These are phyloP conservation scores for Endocalyx cinctus DNA, from an alignment of 2,329 filamentous ascomycete genomes.

Conservation along the genomic window DNA sequence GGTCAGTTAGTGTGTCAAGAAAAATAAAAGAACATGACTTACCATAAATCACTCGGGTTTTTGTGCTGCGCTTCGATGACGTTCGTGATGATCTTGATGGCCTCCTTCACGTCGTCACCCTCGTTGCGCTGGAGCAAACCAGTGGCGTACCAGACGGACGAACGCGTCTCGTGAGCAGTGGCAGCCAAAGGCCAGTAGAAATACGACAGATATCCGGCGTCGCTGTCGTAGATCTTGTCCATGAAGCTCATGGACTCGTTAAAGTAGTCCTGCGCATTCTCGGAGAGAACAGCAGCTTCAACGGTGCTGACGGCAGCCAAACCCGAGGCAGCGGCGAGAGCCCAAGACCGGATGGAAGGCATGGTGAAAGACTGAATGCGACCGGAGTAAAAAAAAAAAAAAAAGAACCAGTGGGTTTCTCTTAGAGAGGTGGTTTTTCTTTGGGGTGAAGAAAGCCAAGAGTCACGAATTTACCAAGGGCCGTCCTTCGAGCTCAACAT, in stretches of 20 bases:
- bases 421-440: too few species aligned
- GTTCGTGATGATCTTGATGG: conserved; percentile 39
- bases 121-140: conserved; percentile 43
- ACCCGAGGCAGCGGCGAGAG: too few species aligned
- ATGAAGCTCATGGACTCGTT: conserved; percentile 41
- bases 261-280: conserved; percentile 29
- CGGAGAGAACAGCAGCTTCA: not conserved
- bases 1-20: not conserved
- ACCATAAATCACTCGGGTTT: conserved; percentile 41
- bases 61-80: conserved; percentile 41
- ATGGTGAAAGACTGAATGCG: too few species aligned
- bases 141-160: conserved; percentile 44
- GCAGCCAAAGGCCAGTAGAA: conserved; percentile 19
- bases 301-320: not conserved
- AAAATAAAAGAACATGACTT: conserved; percentile 2
- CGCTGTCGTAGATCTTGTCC: conserved; percentile 40
- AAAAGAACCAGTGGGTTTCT: too few species aligned
- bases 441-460: too few species aligned
- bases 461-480: too few species aligned
- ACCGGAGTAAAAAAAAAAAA: too few species aligned
- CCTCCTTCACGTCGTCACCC: conserved; percentile 36
- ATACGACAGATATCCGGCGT: conserved; percentile 38
- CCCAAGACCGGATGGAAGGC: too few species aligned
- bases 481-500: too few species aligned
- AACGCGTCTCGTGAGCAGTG: conserved; percentile 39